Conservation (phyloP, 768 basidiomycete species). For the Termitomyces sp. region DNA sequence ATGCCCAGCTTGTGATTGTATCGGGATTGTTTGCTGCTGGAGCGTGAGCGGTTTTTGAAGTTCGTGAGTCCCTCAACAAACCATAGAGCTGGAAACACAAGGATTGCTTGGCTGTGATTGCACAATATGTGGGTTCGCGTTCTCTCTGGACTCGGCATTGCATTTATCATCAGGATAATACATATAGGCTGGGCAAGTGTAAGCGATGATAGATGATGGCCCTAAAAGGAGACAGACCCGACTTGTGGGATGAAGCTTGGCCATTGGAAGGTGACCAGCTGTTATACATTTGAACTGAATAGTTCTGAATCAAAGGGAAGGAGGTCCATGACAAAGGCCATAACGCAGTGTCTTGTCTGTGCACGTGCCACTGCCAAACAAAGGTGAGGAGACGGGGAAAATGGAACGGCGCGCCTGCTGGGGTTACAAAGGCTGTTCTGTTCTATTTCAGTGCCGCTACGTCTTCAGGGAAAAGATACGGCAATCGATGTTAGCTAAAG, state of each 20-base stretch:
- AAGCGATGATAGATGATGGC: background rate
- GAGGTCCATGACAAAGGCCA: background rate
- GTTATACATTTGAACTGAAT: conserved; percentile 10
- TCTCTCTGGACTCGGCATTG: background rate
- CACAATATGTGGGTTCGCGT: background rate
- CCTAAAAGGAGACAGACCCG: background rate
- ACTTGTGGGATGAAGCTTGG: conserved; percentile 4
- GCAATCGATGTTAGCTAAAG: conserved; percentile 6
- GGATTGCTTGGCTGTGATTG: conserved; percentile 2
- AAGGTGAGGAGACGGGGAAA: conserved; percentile 11
- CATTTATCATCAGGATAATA: conserved; percentile 8
- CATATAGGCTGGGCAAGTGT: conserved; percentile 1
- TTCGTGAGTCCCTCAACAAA: background rate
- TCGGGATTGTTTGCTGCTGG: conserved; percentile 2
- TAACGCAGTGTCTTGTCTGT: background rate
- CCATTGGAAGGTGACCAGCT: conserved; percentile 9
- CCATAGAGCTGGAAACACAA: conserved; percentile 8
- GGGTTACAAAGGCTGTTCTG: conserved; percentile 10
- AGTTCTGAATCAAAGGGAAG: background rate
- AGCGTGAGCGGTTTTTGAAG: background rate
- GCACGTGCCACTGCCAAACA: conserved; percentile 13
- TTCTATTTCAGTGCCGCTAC: conserved; percentile 11
- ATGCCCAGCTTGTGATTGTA: conserved; percentile 1
- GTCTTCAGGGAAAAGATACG: conserved; percentile 4
- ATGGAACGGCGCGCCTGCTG: conserved; percentile 5